Evolutionary conservation across 2,329 filamentous ascomycete species (phyloP).

Genomic region (Fusarium haematococcum): DNA sequence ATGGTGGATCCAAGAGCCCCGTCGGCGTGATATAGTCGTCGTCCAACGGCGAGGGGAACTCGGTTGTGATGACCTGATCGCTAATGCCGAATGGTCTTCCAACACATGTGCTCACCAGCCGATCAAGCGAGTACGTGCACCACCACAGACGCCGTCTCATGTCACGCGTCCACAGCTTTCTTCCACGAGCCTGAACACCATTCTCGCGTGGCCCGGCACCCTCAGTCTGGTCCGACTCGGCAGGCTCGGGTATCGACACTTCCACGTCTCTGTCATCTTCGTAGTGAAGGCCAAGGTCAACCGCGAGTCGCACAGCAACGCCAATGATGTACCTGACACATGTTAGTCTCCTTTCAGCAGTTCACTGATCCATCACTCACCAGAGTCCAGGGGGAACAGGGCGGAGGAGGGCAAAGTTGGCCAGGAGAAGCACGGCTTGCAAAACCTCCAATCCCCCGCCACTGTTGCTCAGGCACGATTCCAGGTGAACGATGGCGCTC

Average conservation of each 20-base stretch:
- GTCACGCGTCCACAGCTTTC: constrained; percentile 87
- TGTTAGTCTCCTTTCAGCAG: constrained; percentile 25
- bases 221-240: constrained; percentile 51
- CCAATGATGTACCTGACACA: constrained; percentile 83
- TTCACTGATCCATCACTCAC: constrained; percentile 55
- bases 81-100: constrained; percentile 93
- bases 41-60: constrained; percentile 90
- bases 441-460: constrained; percentile 93
- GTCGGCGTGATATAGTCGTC: constrained; percentile 87
- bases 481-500: constrained; percentile 90
- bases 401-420: constrained; percentile 89
- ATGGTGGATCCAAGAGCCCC: constrained; percentile 74
- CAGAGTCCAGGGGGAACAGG: constrained; percentile 94
- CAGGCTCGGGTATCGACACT: constrained; percentile 65
- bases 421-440: constrained; percentile 90
- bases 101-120: constrained; percentile 94
- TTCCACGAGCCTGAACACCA: constrained; percentile 66
- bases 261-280: constrained; percentile 82
- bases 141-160: constrained; percentile 91
- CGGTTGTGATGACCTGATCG: constrained; percentile 96
- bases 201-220: constrained; percentile 48
- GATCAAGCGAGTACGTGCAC: constrained; percentile 95
- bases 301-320: constrained; percentile 88
- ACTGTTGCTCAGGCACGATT: constrained; percentile 85
- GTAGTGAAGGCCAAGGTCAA: constrained; percentile 92